phyloP scores from a whole-genome alignment of 768 basidiomycete species.

The Psilocybe cyanescens region DNA sequence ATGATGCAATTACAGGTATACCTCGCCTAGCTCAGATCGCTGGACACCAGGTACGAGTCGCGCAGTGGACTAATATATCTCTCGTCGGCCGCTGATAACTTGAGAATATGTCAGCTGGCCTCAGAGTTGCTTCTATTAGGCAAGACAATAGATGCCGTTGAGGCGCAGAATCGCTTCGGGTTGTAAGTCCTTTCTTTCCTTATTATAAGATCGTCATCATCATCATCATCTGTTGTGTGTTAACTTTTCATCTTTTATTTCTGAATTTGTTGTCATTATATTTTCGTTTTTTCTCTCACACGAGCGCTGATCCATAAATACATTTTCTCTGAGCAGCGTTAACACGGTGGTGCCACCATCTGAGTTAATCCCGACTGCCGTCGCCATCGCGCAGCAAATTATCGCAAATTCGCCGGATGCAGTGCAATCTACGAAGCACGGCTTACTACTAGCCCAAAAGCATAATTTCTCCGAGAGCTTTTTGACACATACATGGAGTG shows the following conservation, averaged over 20 bases:
- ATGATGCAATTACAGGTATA: conserved; percentile 48
- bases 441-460: conserved; percentile 57
- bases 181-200: conserved; percentile 58
- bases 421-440: conserved; percentile 77
- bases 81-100: conserved; percentile 5
- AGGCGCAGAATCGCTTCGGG: conserved; percentile 72
- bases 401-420: conserved; percentile 75
- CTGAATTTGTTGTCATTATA: neutral
- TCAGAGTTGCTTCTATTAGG: conserved; percentile 80
- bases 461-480: conserved; percentile 57
- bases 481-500: conserved; percentile 44
- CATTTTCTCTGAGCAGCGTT: conserved; percentile 48
- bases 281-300: neutral
- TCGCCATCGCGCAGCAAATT: conserved; percentile 64
- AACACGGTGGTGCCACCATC: conserved; percentile 66
- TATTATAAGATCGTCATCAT: conserved; percentile 2
- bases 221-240: neutral
- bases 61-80: conserved; percentile 13
- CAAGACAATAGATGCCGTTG: conserved; percentile 63
- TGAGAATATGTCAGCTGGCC: conserved; percentile 50
- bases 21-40: conserved; percentile 66
- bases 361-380: conserved; percentile 62
- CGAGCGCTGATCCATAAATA: neutral
- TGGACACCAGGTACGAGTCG: conserved; percentile 70
- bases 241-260: neutral